Base-by-base conservation (phyloP, 176 grass and related monocot genomes). In the Oryza officinalis region DNA sequence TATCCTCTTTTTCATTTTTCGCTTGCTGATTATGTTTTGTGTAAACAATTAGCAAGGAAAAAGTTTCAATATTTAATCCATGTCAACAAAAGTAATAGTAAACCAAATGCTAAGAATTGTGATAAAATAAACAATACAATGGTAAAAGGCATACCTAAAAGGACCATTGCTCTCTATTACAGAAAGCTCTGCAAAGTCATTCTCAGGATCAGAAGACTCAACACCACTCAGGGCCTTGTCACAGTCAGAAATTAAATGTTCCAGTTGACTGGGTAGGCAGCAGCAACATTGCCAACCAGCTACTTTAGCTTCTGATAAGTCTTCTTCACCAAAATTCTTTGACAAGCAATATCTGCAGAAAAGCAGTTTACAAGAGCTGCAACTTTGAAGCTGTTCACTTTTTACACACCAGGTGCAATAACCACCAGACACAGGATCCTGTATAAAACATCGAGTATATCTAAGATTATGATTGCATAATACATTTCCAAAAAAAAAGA, bases 321-420 rank as follows among this genome's bases (percentile, higher is more conserved):
- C 86, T 78, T 86, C 63, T 89, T 92, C 91, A 72, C 96, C 96
- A 85, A 95, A 87, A 91, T 98, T 98, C 61, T 90, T 93, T 37
- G 60, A 77, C 83, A 98, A 79, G 71, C 96, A 98, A 40, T 70
- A 73, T 85, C 60, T 65, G 83, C 96, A 96, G 65, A 99, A 99
- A 80, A 90, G 83, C 66, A 94, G 89, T 71, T 88, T 94, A 80
- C 96, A 99, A 31, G 91, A 96, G 82, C 84, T 85, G 86, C 93
- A 99, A 90, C 74, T 90, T 76, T 85, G 84, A 86, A 99, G 87
- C 43, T 92, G 87, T 77, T 91, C 90, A 78, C 85, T 84, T 75
- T 90, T 89, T 79, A 92, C 80, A 88, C 93, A 99, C 93, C 96
- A 99, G 72, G 79, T 90, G 83, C 96, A 99, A 89, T 92, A 99